phyloP scores from a whole-genome alignment of 108 stramenopile genomes.

The Epithemia pelagica region DNA sequence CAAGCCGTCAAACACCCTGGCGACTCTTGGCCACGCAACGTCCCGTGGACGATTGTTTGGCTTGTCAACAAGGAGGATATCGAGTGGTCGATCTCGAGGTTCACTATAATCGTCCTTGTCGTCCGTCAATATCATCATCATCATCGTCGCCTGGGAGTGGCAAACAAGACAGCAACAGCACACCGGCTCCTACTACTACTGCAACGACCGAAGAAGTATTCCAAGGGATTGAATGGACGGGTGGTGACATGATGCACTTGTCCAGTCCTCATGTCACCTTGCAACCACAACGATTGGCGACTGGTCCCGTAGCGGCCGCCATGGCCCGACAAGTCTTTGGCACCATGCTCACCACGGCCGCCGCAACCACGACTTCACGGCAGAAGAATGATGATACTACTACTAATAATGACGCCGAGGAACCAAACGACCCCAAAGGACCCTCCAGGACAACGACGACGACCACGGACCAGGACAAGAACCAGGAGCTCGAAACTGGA shows the following conservation, averaged over 20 bases:
- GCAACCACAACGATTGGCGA: not conserved
- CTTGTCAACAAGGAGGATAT: not conserved
- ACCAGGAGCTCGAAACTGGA: not conserved
- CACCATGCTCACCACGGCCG: not conserved
- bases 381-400: not conserved
- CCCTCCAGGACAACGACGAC: not conserved
- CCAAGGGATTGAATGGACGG: not conserved
- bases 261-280: not conserved
- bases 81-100: not conserved
- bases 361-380: no score
- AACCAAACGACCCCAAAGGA: not conserved
- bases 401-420: not conserved
- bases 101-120: not conserved
- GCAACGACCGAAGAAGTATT: not conserved
- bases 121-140: no score
- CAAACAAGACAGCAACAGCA: not conserved
- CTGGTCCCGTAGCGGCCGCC: not conserved
- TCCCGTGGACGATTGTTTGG: not conserved
- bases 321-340: not conserved
- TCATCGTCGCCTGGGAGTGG: not conserved
- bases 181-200: not conserved
- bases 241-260: not conserved
- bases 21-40: not conserved
- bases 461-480: not conserved
- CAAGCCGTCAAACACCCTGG: not conserved